Evolutionary conservation across 192 early-diverging fungal species (phyloP).

Genomic region (Mortierella antarctica): DNA sequence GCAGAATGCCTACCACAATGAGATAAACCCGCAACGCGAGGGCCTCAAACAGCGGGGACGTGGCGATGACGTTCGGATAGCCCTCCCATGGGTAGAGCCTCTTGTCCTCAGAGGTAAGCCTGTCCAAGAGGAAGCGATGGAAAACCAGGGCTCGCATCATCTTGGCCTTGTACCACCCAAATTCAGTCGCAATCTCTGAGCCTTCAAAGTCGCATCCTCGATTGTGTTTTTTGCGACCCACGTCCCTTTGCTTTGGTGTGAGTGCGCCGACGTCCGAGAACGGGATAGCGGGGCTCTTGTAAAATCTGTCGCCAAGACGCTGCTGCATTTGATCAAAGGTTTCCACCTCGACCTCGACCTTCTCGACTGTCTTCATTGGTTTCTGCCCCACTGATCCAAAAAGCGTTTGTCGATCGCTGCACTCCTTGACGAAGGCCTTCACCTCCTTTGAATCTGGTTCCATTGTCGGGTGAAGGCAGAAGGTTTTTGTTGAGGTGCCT

Average conservation of each 20-base stretch:
- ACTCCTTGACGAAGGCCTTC: slow-evolving; percentile 55
- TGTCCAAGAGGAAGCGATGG: slow-evolving; percentile 52
- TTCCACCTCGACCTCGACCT: slow-evolving; percentile 51
- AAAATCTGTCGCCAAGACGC: slow-evolving; percentile 38
- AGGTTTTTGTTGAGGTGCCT: slow-evolving; percentile 24
- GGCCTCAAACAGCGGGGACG: slow-evolving; percentile 33
- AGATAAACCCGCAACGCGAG: slow-evolving; percentile 50
- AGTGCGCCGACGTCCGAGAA: slow-evolving; percentile 8
- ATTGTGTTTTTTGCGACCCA: neutral
- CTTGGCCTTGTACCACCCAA: slow-evolving; percentile 56
- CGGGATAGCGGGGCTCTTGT: slow-evolving; percentile 10
- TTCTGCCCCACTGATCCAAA: slow-evolving; percentile 38
- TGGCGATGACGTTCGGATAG: slow-evolving; percentile 23
- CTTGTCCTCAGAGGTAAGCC: slow-evolving; percentile 14
- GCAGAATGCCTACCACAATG: slow-evolving; percentile 38
- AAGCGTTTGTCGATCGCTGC: slow-evolving; percentile 49
- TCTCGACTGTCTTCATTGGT: slow-evolving; percentile 18
- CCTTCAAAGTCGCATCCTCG: slow-evolving; percentile 20
- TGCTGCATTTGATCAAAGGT: slow-evolving; percentile 51
- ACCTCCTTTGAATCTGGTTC: slow-evolving; percentile 53
- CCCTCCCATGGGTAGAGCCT: slow-evolving; percentile 8
- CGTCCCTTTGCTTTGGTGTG: neutral
- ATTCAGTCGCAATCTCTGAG: slow-evolving; percentile 26
- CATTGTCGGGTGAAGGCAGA: slow-evolving; percentile 61
- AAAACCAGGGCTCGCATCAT: slow-evolving; percentile 59